Evolutionary conservation across 2,329 filamentous ascomycete genomes (phyloP).

Genomic region (Drechslera avenae): DNA sequence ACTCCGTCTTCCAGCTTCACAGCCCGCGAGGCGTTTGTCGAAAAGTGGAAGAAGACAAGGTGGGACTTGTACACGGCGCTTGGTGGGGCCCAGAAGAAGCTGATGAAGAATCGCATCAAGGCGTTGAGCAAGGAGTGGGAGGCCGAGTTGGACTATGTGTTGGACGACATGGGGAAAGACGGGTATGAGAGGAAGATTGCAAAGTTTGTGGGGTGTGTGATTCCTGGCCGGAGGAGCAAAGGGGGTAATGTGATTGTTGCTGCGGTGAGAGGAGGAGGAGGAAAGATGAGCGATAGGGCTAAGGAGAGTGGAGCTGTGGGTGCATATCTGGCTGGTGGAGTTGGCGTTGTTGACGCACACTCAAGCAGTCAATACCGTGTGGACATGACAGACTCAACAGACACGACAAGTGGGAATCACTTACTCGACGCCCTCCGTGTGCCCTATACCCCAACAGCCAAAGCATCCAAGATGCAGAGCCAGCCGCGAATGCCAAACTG

Average conservation of each 20-base stretch:
- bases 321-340: background rate
- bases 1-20: conserved; percentile 11
- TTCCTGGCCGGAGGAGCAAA: conserved; percentile 19
- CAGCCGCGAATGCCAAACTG: background rate
- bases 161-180: background rate
- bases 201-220: conserved; percentile 22
- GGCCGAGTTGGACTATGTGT: conserved; percentile 6
- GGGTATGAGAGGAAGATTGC: conserved; percentile 16
- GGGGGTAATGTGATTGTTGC: background rate
- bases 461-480: background rate
- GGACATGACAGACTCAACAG: background rate
- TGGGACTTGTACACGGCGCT: conserved; percentile 20
- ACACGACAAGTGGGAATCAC: background rate
- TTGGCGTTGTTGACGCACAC: no score
- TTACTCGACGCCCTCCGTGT: conserved; percentile 16
- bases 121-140: conserved; percentile 17
- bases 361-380: no score
- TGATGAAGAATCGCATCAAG: conserved; percentile 23
- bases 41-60: conserved; percentile 14
- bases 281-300: background rate
- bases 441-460: background rate
- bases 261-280: background rate
- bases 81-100: conserved; percentile 17
- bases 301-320: background rate
- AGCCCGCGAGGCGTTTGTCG: conserved; percentile 22